phyloP scores from a whole-genome alignment of 2,329 filamentous ascomycete genomes.

The Ceratocystis huliohia region DNA sequence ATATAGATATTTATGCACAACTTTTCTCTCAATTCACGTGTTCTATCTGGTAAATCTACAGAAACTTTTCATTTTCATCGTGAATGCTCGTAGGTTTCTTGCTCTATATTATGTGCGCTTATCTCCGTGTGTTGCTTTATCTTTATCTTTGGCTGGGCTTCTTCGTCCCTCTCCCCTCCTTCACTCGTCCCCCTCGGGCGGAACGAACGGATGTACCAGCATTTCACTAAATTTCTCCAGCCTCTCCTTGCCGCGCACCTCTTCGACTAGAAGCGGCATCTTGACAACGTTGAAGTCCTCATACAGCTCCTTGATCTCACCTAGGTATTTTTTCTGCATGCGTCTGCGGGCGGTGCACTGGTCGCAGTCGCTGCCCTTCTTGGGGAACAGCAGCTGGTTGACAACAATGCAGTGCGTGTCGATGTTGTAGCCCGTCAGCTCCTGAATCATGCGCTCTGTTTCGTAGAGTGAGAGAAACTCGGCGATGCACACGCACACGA shows the following conservation, averaged over 20 bases:
- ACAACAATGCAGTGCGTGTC: slow-evolving; percentile 97
- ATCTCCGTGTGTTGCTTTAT: background rate
- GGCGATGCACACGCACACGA: slow-evolving; percentile 95
- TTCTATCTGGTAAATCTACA: background rate
- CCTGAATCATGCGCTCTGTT: slow-evolving; percentile 99
- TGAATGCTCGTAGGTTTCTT: background rate
- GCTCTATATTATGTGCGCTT: background rate
- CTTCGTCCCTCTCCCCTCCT: slow-evolving; percentile 1
- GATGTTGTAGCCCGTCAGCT: slow-evolving; percentile 82
- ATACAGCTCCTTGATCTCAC: slow-evolving; percentile 97
- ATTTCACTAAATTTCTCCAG: slow-evolving; percentile 82
- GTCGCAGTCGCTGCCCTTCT: slow-evolving; percentile 71
- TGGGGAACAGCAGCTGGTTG: slow-evolving; percentile 92
- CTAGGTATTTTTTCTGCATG: slow-evolving; percentile 99
- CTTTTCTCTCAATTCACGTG: background rate
- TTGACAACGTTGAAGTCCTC: slow-evolving; percentile 94
- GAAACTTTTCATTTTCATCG: background rate
- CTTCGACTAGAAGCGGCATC: slow-evolving; percentile 92
- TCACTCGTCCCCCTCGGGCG: slow-evolving; percentile 36
- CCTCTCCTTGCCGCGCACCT: slow-evolving; percentile 89
- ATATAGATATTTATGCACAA: slow-evolving; percentile 2
- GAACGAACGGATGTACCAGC: slow-evolving; percentile 63
- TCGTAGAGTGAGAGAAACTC: slow-evolving; percentile 96
- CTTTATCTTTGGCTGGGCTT: slow-evolving; percentile 5
- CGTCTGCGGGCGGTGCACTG: slow-evolving; percentile 89